Evolutionary conservation across 257 asterid species (phyloP).

Genomic region (Haberlea rhodopensis): DNA sequence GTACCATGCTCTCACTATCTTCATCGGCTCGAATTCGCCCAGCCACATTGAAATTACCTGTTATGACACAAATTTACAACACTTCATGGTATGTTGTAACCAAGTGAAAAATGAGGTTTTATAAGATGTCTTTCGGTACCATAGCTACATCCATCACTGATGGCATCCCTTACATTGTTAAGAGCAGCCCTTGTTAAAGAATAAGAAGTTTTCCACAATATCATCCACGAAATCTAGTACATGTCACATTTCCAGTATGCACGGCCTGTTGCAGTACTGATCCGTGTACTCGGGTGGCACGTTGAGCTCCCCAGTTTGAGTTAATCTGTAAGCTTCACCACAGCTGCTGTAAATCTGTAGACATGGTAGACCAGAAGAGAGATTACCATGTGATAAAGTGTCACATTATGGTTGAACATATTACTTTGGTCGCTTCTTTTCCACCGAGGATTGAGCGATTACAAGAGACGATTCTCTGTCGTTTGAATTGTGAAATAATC

Average conservation of each 20-base stretch:
- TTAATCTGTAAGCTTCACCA: conserved; percentile 56
- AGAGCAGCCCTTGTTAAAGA: conserved; percentile 51
- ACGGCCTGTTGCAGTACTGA: conserved; percentile 70
- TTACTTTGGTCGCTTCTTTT: neutral
- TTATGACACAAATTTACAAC: neutral
- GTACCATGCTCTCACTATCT: conserved; percentile 26
- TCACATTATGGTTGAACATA: neutral
- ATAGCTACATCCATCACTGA: conserved; percentile 48
- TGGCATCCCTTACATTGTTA: conserved; percentile 38
- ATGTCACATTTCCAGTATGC: conserved; percentile 59
- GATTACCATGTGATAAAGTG: neutral
- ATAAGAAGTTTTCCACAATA: conserved; percentile 39
- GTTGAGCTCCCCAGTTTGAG: conserved; percentile 55
- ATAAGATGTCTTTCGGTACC: conserved; percentile 27
- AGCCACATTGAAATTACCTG: conserved; percentile 53
- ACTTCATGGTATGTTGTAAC: neutral
- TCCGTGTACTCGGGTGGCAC: conserved; percentile 56
- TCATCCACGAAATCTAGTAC: conserved; percentile 56
- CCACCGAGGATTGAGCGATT: no score
- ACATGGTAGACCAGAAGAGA: neutral
- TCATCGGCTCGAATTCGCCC: conserved; percentile 38
- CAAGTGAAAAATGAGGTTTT: neutral
- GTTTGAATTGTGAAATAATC: no score
- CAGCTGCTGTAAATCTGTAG: conserved; percentile 60
- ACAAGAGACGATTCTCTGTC: no score